Evolutionary conservation across 192 early-diverging fungal genomes (phyloP), one percentile per base, ranked within the genome.

Genomic region (Coemansia sp.): DNA sequence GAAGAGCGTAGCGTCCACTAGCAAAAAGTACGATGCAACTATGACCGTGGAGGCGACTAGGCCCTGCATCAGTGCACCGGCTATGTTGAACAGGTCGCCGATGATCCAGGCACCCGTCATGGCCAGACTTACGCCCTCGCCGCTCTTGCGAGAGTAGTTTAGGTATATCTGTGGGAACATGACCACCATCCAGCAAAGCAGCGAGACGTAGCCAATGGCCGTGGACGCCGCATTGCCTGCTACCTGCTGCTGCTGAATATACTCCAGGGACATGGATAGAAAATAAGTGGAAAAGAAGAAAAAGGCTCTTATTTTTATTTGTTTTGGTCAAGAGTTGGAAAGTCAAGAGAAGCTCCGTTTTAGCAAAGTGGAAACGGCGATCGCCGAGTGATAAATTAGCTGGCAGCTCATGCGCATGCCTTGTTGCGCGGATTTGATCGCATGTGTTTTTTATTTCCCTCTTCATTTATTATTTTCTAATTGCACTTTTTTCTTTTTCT

Each of bases 111-210:
- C 84, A 27, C 86, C 61, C 54, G 90, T 74, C 70, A 92, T 92
- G 4, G 70, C 56, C 48, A 90, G 60, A 22, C 89, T 91, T 10
- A 94, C 68, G 15, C 88, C 88, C 50, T 89, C 88, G 35, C 89
- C 88, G 67, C 84, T 89, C 63, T 90, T 87, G 26, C 88, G 81
- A 66, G 72, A 67, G 78, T 91, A 92, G 77, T 92, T 94, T 59
- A 85, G 81, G 61, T 74, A 87, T 27, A 94, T 74, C 81, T 94
- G 90, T 15, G 92, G 92, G 40, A 87, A 83, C 80, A 90, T 90
- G 53, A 93, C 91, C 7, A 91, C 82, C 33, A 93, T 70, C 91
- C 91, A 93, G 67, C 90, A 88, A 6, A 56, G 66, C 24, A 90
- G 85, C 33, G 88, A 90, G 12, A 89, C 36, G 55, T 87, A 87